A percentile compares a stretch with the other conserved stretches of the same genome.
phyloP scores from a whole-genome alignment of 192 early-diverging fungal species.

The Phycomyces nitens region DNA sequence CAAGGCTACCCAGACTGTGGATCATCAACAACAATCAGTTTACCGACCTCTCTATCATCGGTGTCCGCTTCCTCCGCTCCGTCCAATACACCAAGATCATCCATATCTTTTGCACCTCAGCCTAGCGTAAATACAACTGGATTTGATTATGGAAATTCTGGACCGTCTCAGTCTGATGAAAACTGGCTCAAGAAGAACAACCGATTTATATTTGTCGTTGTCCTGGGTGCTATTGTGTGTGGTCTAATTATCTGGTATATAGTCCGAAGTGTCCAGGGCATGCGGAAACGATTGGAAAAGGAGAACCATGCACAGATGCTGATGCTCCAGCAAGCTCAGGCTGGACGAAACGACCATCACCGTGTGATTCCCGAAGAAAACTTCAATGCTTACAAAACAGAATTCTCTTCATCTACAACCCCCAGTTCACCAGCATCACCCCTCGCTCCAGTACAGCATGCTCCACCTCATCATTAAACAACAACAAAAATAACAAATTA shows the following conservation, averaged over 20 bases:
- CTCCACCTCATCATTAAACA: too few species aligned
- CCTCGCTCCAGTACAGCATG: too few species aligned
- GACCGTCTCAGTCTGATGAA: not conserved
- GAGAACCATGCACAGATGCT: conserved; percentile 24
- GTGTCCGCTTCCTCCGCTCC: too few species aligned
- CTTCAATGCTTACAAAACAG: too few species aligned
- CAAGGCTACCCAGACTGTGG: too few species aligned
- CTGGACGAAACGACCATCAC: not conserved
- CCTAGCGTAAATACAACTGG: not conserved
- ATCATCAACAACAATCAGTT: too few species aligned
- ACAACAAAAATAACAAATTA: too few species aligned
- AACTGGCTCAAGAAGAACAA: conserved; percentile 33
- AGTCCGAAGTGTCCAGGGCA: conserved; percentile 16
- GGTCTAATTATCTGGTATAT: conserved; percentile 27
- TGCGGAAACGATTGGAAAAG: conserved; percentile 18
- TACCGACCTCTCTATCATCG: too few species aligned
- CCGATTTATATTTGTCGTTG: conserved; percentile 33
- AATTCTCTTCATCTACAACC: too few species aligned
- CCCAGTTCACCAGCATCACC: too few species aligned
- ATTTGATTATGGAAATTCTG: not conserved
- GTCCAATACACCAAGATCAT: not conserved
- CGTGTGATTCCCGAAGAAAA: not conserved
- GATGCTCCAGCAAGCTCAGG: conserved; percentile 20
- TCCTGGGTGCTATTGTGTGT: conserved; percentile 21
- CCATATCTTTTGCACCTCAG: not conserved